Evolutionary conservation across 306 rosid species (phyloP), one percentile per base, ranked within the genome.

Genomic region (Datisca glomerata): DNA sequence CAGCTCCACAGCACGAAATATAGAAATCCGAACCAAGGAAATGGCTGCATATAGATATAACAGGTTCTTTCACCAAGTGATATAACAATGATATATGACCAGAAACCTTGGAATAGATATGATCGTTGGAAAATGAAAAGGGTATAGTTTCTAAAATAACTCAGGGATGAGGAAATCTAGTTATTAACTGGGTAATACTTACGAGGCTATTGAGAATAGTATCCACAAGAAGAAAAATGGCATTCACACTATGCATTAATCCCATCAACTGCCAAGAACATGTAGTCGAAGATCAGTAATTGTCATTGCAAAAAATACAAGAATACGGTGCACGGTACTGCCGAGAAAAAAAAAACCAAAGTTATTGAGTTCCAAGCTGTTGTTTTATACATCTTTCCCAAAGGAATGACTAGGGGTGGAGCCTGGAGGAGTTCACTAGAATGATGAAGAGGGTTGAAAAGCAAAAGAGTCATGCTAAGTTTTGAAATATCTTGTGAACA

Each of bases 1-100:
- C 86, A 71, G 55, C 84, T 76, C 75, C 85, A 81, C 14, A 74
- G 71, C 44, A 81, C 86, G 34, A 81, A 81, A 56, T 81, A 78
- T 15, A 86, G 48, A 1, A 81, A 36, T 47, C 96, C 72, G 59
- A 82, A 76, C 79, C 78, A 73, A 21, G 86, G 86, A 68, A 81
- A 86, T 4, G 94, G 70, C 94, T 81, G 84, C 25, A 48, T 64
- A 33, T n/a, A n/a, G n/a, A n/a, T n/a, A n/a, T n/a, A 60, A 24
- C 18, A 14, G 8, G 31, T 16, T 22, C 3, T 18, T 13, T 29
- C 12, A 18, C 25, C n/a, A 56, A 42, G n/a, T 27, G 14, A 29
- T 27, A 24, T 36, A n/a, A 19, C 32, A 13, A 11, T 3, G 21
- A n/a, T 8, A 53, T 8, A 17, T 12, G 35, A 8, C 6, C 5